phyloP scores from a whole-genome alignment of 2,329 filamentous ascomycete species.

The Botryosphaeria dothidea region DNA sequence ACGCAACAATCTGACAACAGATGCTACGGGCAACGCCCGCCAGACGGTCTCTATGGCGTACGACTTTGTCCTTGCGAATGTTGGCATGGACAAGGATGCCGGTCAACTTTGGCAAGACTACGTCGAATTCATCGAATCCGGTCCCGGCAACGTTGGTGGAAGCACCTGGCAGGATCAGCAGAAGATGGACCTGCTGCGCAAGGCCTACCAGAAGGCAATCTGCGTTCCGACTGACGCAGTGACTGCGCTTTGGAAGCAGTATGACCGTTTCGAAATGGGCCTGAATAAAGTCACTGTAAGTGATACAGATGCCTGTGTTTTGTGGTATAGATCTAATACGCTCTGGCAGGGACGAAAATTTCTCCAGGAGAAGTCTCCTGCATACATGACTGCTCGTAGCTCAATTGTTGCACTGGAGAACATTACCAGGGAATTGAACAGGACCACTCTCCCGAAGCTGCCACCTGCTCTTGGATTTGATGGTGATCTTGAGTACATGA shows the following conservation, averaged over 20 bases:
- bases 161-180: slow-evolving; percentile 94
- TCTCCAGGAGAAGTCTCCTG: slow-evolving; percentile 85
- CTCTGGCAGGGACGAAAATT: slow-evolving; percentile 80
- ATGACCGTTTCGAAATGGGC: slow-evolving; percentile 92
- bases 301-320: slow-evolving; percentile 18
- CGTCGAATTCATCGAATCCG: slow-evolving; percentile 86
- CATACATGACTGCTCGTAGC: slow-evolving; percentile 94
- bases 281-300: slow-evolving; percentile 87
- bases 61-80: slow-evolving; percentile 85
- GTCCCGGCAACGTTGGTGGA: slow-evolving; percentile 82
- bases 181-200: slow-evolving; percentile 92
- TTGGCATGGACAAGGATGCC: slow-evolving; percentile 89
- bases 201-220: slow-evolving; percentile 89
- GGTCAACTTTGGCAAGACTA: slow-evolving; percentile 93
- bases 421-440: slow-evolving; percentile 72
- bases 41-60: slow-evolving; percentile 82
- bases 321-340: slow-evolving; percentile 23
- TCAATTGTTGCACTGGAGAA: slow-evolving; percentile 90
- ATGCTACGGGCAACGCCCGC: slow-evolving; percentile 74
- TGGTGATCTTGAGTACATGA: slow-evolving; percentile 78
- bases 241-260: slow-evolving; percentile 92
- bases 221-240: slow-evolving; percentile 81
- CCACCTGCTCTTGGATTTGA: slow-evolving; percentile 85
- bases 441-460: slow-evolving; percentile 76
- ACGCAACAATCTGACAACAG: slow-evolving; percentile 81